phyloP scores from a whole-genome alignment of 2,329 filamentous ascomycete genomes.

The Beauveria sp. region DNA sequence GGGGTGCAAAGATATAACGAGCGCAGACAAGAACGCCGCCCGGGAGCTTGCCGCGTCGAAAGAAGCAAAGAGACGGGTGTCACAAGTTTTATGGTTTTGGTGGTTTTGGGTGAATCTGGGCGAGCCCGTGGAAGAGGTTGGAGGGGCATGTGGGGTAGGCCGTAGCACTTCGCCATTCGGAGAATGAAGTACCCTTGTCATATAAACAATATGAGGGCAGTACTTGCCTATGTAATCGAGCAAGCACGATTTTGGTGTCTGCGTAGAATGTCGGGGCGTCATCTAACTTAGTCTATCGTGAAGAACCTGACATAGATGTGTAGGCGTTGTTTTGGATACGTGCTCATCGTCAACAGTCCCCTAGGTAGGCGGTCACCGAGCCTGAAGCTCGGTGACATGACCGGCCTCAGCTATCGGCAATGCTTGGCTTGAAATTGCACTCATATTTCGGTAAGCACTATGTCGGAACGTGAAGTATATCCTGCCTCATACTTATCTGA shows the following conservation, averaged over 20 bases:
- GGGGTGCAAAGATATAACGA: neutral
- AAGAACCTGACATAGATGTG: no score
- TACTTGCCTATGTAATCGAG: neutral
- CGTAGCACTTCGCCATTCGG: neutral
- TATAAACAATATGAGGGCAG: neutral
- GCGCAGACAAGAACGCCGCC: neutral
- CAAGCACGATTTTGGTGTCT: no score
- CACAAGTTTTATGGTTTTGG: neutral
- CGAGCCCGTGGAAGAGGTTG: neutral
- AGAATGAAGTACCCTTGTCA: neutral
- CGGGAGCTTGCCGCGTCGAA: neutral
- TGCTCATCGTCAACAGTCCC: no score
- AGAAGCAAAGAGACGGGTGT: neutral
- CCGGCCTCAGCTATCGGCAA: no score
- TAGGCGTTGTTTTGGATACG: no score
- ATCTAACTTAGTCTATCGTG: no score
- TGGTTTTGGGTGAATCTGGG: neutral
- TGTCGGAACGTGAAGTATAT: no score
- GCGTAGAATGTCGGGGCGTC: no score
- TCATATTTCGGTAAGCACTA: no score
- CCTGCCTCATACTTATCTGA: neutral
- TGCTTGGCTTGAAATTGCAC: no score
- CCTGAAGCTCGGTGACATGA: no score
- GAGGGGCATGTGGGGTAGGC: conserved; percentile 6
- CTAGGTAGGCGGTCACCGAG: no score